Evolutionary conservation across 805 yeast genomes (phyloP).

Genomic region (Scheffersomyces spartinae): DNA sequence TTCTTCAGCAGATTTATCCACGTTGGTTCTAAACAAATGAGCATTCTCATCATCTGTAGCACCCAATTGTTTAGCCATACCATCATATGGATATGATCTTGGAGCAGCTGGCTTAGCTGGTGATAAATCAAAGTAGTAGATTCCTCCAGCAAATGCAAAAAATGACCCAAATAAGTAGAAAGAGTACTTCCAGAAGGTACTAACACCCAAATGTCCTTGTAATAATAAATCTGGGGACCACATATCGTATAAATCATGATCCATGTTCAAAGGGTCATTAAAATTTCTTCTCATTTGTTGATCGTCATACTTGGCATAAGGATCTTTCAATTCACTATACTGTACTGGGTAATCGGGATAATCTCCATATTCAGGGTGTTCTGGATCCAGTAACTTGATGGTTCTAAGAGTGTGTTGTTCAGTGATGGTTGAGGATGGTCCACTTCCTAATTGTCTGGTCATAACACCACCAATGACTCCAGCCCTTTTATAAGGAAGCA

Average conservation of each 20-base stretch:
- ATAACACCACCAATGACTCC: background rate
- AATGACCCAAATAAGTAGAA: constrained; percentile 33
- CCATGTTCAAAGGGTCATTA: constrained; percentile 59
- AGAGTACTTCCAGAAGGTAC: constrained; percentile 48
- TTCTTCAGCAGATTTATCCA: constrained; percentile 22
- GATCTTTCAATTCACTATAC: constrained; percentile 57
- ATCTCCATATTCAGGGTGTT: constrained; percentile 36
- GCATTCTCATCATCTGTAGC: constrained; percentile 39
- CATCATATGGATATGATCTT: constrained; percentile 63
- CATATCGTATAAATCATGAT: constrained; percentile 65
- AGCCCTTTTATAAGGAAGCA: constrained; percentile 4
- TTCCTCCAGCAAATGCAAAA: constrained; percentile 31
- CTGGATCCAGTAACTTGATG: constrained; percentile 29
- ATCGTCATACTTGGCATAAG: constrained; percentile 66
- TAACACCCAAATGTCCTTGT: constrained; percentile 45
- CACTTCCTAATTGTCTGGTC: constrained; percentile 8
- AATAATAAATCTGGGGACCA: constrained; percentile 90
- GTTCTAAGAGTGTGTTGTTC: constrained; percentile 29
- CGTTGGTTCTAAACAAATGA: too few relatives aligned
- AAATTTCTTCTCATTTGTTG: constrained; percentile 72
- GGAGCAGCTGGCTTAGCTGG: constrained; percentile 66
- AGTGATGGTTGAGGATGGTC: constrained; percentile 26
- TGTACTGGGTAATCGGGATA: constrained; percentile 52
- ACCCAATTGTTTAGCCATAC: constrained; percentile 67
- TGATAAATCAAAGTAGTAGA: constrained; percentile 35